Conservation (phyloP, 306 rosid species). For the Lathyrus tuberosus region DNA sequence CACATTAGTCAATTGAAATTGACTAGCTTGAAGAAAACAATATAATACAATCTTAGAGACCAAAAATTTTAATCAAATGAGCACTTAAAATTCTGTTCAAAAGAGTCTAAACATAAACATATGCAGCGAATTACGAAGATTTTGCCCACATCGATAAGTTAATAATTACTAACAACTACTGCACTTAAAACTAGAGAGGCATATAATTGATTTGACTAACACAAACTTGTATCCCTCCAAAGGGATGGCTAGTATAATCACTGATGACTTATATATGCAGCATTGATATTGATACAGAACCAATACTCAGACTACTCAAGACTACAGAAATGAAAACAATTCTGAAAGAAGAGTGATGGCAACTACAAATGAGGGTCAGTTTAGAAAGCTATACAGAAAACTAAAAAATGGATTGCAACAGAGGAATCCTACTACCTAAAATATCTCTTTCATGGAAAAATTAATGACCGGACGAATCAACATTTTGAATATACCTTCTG, state of each 20-base stretch:
- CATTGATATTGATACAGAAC: slow-evolving; percentile 41
- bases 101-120: slow-evolving; percentile 26
- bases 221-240: slow-evolving; percentile 34
- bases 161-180: slow-evolving; percentile 7
- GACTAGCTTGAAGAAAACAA: neutral
- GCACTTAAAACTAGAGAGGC: neutral
- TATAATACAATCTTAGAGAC: neutral
- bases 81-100: neutral
- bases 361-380: slow-evolving; percentile 45
- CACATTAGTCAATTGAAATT: neutral
- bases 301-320: slow-evolving; percentile 22
- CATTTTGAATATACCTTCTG: slow-evolving; percentile 60
- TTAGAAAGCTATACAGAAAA: slow-evolving; percentile 50
- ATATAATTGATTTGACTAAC: slow-evolving; percentile 26
- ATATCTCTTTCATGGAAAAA: slow-evolving; percentile 38
- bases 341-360: slow-evolving; percentile 44
- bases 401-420: slow-evolving; percentile 41
- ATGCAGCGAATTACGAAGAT: neutral
- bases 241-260: slow-evolving; percentile 24
- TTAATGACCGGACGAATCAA: slow-evolving; percentile 48
- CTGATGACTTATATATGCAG: slow-evolving; percentile 41
- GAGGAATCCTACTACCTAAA: slow-evolving; percentile 44
- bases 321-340: slow-evolving; percentile 34
- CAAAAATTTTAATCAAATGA: neutral
- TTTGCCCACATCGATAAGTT: neutral